Percentiles rank a stretch among this genome's conserved stretches.
Evolutionary conservation across 345 rosid species (phyloP).

Genomic region (Psidium friedrichsthalianum): DNA sequence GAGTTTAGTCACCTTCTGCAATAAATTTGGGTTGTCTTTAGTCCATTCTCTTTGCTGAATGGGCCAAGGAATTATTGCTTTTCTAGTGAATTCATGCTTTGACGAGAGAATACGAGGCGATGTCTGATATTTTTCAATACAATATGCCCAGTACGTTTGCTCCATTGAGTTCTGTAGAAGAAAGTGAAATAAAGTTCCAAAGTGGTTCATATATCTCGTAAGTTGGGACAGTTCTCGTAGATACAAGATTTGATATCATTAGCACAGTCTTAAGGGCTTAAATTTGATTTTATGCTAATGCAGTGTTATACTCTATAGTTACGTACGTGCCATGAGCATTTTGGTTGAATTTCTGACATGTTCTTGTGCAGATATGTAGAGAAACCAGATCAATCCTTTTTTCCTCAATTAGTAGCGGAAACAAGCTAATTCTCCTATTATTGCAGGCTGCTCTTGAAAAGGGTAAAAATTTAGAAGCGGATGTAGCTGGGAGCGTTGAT

Average conservation of each 20-base stretch:
- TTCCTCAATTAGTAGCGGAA: background rate
- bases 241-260: background rate
- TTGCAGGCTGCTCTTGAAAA: slow-evolving; percentile 69
- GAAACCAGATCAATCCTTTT: background rate
- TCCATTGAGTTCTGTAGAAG: background rate
- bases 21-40: background rate
- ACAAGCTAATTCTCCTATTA: background rate
- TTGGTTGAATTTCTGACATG: background rate
- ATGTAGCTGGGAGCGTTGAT: slow-evolving; percentile 21
- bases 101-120: background rate
- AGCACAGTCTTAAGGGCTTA: background rate
- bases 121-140: background rate
- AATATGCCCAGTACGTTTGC: background rate
- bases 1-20: background rate
- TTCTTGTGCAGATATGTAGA: background rate
- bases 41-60: background rate
- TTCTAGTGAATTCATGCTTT: background rate
- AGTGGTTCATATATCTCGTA: background rate
- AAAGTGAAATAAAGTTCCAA: background rate
- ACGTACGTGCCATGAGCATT: background rate
- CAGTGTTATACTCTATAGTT: background rate
- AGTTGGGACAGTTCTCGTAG: background rate
- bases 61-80: background rate
- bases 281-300: background rate
- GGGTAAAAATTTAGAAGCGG: slow-evolving; percentile 35